Evolutionary conservation across 306 rosid genomes (phyloP).

Genomic region (cucumber (Cucumis sativus)): DNA sequence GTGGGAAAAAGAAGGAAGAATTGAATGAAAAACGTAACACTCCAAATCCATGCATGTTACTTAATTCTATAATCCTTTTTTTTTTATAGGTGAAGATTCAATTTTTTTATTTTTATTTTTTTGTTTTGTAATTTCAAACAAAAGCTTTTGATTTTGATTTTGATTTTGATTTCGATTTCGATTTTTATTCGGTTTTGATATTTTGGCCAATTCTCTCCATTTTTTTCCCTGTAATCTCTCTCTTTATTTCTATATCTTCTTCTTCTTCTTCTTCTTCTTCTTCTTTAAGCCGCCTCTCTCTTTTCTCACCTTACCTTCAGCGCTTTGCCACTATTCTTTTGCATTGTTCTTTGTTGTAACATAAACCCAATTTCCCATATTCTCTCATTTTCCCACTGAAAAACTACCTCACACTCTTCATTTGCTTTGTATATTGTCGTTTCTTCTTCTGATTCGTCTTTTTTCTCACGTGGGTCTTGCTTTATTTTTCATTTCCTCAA

Average conservation of each 20-base stretch:
- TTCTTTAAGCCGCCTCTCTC: slow-evolving; percentile 40
- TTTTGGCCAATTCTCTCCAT: neutral
- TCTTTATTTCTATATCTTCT: neutral
- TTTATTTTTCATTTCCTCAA: neutral
- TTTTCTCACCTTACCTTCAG: slow-evolving; percentile 6
- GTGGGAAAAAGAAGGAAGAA: neutral
- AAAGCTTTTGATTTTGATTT: neutral
- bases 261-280: slow-evolving; percentile 19
- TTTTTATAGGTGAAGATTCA: neutral
- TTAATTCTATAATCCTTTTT: neutral
- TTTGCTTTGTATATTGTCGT: neutral
- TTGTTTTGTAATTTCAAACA: neutral
- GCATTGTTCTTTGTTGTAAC: neutral
- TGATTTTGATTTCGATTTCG: neutral
- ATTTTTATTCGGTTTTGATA: neutral
- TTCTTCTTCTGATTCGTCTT: slow-evolving; percentile 15
- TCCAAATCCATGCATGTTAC: slow-evolving; percentile 7
- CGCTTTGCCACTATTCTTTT: slow-evolving; percentile 6
- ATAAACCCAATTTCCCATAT: neutral
- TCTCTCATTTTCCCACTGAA: neutral
- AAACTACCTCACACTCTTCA: neutral
- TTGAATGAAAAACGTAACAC: slow-evolving; percentile 6
- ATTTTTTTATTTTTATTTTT: no score
- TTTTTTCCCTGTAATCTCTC: neutral
- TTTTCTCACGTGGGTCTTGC: neutral